phyloP scores from a whole-genome alignment of 2,329 filamentous ascomycete species.

The Fusarium ramigenum region DNA sequence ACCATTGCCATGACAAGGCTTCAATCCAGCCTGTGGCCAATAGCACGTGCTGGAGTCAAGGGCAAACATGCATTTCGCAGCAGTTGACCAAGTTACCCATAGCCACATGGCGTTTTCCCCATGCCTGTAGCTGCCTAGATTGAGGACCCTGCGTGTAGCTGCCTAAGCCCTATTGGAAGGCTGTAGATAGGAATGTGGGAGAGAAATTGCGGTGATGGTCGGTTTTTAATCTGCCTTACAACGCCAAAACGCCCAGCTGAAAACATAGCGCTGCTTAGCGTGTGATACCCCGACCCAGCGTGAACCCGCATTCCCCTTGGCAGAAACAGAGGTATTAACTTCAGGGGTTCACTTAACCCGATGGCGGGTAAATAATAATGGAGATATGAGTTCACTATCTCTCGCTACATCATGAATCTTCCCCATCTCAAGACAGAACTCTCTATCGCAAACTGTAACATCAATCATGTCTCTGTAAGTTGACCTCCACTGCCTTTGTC shows the following conservation, averaged over 20 bases:
- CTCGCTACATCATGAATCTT: not conserved
- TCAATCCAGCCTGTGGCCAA: not conserved
- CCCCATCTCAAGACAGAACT: not conserved
- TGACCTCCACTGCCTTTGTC: not conserved
- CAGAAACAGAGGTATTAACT: not conserved
- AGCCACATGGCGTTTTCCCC: not conserved
- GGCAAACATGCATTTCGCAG: not conserved
- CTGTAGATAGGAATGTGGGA: not conserved
- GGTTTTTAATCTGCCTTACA: conserved; percentile 19
- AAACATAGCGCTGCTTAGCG: conserved; percentile 34
- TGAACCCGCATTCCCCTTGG: not conserved
- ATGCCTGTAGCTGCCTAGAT: not conserved
- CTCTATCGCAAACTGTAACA: not conserved
- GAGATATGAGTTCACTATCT: not conserved
- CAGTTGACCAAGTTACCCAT: not conserved
- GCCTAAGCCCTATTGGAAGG: not conserved
- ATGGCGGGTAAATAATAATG: not conserved
- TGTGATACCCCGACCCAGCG: not conserved
- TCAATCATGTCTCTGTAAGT: conserved; percentile 14
- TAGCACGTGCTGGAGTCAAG: not conserved
- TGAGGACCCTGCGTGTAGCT: not conserved
- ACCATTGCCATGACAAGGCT: not conserved
- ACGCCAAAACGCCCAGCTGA: conserved; percentile 40
- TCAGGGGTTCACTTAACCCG: conserved; percentile 1
- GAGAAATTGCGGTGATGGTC: conserved; percentile 4